Percentiles rank a stretch among this genome's conserved stretches.
Conservation (phyloP, 2,329 filamentous ascomycete genomes). For the Zopfia rhizophila region DNA sequence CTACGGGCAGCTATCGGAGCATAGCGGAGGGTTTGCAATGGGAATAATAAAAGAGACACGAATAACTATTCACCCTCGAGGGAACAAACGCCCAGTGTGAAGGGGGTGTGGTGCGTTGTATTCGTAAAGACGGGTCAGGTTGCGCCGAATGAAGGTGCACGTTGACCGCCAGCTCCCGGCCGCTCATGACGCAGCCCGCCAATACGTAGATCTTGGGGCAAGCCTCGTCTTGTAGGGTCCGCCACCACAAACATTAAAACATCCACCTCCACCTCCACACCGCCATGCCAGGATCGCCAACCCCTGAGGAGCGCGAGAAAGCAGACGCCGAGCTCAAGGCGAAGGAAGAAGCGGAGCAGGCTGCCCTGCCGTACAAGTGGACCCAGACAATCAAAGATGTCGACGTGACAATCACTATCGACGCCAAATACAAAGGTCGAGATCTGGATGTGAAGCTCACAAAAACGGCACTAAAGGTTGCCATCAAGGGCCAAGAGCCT, state of each 20-base stretch:
- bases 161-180: slow-evolving; percentile 6
- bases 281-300: slow-evolving; percentile 56
- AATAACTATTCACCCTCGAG: slow-evolving; percentile 20
- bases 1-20: slow-evolving; percentile 36
- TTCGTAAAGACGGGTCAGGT: neutral
- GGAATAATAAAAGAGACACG: slow-evolving; percentile 26
- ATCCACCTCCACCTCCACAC: slow-evolving; percentile 4
- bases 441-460: slow-evolving; percentile 87
- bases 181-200: slow-evolving; percentile 3
- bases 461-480: slow-evolving; percentile 80
- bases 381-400: slow-evolving; percentile 90
- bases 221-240: neutral
- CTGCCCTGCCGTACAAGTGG: slow-evolving; percentile 95
- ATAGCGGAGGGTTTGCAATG: slow-evolving; percentile 37
- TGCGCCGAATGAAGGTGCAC: slow-evolving; percentile 9
- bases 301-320: slow-evolving; percentile 64
- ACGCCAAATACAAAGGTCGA: slow-evolving; percentile 82
- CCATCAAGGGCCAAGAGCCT: slow-evolving; percentile 87
- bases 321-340: slow-evolving; percentile 69
- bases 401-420: slow-evolving; percentile 80
- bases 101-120: slow-evolving; percentile 1
- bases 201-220: neutral
- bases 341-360: slow-evolving; percentile 87
- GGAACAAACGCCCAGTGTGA: neutral
- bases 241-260: slow-evolving; percentile 1